phyloP scores from a whole-genome alignment of 2,329 filamentous ascomycete genomes.

The Arthrobotrys pseudoclavata region DNA sequence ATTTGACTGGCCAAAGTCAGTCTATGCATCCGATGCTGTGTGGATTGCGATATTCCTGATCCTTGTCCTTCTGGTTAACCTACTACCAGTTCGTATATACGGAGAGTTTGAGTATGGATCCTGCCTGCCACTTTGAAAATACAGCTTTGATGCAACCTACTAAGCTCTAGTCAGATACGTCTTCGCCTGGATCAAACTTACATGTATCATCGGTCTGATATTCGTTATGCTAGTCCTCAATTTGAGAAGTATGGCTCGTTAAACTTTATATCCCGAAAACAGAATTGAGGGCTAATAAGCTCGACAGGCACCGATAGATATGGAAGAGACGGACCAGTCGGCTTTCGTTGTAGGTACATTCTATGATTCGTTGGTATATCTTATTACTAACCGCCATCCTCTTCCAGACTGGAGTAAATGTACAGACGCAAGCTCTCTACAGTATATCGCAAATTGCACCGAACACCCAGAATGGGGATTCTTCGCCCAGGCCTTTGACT shows the following conservation, averaged over 20 bases:
- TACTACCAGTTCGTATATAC: conserved; percentile 65
- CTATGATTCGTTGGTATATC: neutral
- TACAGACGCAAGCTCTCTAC: conserved; percentile 33
- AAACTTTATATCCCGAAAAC: conserved; percentile 63
- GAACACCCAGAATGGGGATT: conserved; percentile 58
- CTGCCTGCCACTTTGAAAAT: neutral
- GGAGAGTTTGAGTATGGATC: conserved; percentile 65
- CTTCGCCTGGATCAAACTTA: conserved; percentile 65
- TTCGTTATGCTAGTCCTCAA: conserved; percentile 67
- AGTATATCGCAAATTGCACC: conserved; percentile 45
- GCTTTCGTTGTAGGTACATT: conserved; percentile 47
- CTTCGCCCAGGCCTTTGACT: conserved; percentile 58
- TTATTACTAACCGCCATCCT: neutral
- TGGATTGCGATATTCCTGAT: conserved; percentile 66
- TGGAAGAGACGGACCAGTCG: conserved; percentile 42
- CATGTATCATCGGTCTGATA: conserved; percentile 67
- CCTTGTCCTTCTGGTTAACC: conserved; percentile 65
- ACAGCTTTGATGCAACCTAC: neutral
- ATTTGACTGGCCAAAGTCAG: conserved; percentile 52
- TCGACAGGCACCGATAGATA: conserved; percentile 42
- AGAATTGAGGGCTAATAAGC: conserved; percentile 1
- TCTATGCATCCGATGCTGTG: conserved; percentile 64
- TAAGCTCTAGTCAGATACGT: conserved; percentile 49
- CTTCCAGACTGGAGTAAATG: conserved; percentile 59
- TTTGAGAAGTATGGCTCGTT: conserved; percentile 63